Evolutionary conservation across 1,139 yeast species (phyloP), one percentile per base, ranked within the genome.

Genomic region (Yamadazyma trypodendri): DNA sequence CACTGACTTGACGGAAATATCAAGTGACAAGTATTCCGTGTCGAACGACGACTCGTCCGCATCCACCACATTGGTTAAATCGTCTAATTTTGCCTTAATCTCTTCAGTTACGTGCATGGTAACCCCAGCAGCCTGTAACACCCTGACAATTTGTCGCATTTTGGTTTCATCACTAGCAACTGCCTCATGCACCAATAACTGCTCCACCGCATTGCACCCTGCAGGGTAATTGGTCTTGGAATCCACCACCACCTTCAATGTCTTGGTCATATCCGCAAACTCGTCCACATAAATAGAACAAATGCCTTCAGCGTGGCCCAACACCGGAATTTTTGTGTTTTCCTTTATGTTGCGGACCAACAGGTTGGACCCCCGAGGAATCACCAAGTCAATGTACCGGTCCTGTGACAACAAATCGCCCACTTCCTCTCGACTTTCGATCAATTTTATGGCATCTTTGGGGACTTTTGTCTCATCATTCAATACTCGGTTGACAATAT

Each of bases 231-330:
- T 89, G 0, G 97, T 88, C 63, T 92, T 92, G 4, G 97, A 75
- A 61, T 94, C 99, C 23, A 88, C 76, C 4, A 80, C 71, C 24
- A 94, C 77, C 43, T 78, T 77, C 25, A 75, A 68, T 0, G 97
- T 95, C 75, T 86, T 88, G 12, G 62, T 73, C 11, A 85, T 49
- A 51, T 88, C 90, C 3, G 94, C 94, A 32, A 75, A 79, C 38
- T 74, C 72, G 57, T 90, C 95, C 21, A 90, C 72, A 55, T 81
- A 94, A 14, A 90, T 78, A 3, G 96, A 81, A 62, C 98, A 92
- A 42, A 92, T 84, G 35, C 99, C 99, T 61, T 92, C 98, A 8
- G 99, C 98, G 60, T 94, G 99, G 38, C 99, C 99, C 60, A 94
- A 67, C 6, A 94, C 98, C 3, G 98, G 97, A 49, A 94, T 94